These are phyloP conservation scores for Diutina rugosa DNA, from an alignment of 1,139 yeast genomes.

Conservation along the genomic window DNA sequence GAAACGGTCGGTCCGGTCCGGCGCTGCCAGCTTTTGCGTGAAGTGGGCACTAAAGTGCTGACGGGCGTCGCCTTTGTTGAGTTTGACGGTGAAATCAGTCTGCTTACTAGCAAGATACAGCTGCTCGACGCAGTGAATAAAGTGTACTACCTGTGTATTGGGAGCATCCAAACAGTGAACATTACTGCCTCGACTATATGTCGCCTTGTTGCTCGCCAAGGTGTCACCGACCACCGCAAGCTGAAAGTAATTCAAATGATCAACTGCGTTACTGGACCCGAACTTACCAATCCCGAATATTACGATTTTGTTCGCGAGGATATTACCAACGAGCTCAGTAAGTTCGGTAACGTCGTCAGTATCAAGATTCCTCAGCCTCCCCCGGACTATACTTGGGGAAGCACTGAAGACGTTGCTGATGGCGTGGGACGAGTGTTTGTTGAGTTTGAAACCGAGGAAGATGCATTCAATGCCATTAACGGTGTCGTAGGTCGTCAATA, in stretches of 20 bases:
- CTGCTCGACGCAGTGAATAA: constrained; percentile 10
- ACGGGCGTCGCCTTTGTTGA: constrained; percentile 30
- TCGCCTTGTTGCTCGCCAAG: constrained; percentile 22
- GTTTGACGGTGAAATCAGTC: constrained; percentile 12
- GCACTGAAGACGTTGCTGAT: constrained; percentile 12
- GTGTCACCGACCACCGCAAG: constrained; percentile 21
- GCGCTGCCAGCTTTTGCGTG: constrained; percentile 20
- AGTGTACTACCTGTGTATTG: constrained; percentile 22
- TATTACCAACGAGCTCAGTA: constrained; percentile 36
- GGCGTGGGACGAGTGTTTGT: constrained; percentile 68
- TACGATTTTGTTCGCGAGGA: constrained; percentile 40
- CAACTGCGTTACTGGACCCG: constrained; percentile 55
- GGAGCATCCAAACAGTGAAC: constrained; percentile 8
- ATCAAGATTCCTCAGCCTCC: constrained; percentile 56
- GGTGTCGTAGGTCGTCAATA: constrained; percentile 59
- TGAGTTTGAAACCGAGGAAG: constrained; percentile 40
- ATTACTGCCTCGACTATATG: constrained; percentile 17
- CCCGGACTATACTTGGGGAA: not conserved
- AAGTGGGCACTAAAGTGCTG: constrained; percentile 23
- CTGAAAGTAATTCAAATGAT: constrained; percentile 53
- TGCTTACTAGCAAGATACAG: constrained; percentile 8
- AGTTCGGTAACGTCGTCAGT: constrained; percentile 39
- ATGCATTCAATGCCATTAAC: constrained; percentile 45
- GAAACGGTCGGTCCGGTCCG: constrained; percentile 13
- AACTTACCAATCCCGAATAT: constrained; percentile 38